These are phyloP conservation scores for Taphrina deformans DNA, from an alignment of 1,139 yeast species.

Conservation along the genomic window DNA sequence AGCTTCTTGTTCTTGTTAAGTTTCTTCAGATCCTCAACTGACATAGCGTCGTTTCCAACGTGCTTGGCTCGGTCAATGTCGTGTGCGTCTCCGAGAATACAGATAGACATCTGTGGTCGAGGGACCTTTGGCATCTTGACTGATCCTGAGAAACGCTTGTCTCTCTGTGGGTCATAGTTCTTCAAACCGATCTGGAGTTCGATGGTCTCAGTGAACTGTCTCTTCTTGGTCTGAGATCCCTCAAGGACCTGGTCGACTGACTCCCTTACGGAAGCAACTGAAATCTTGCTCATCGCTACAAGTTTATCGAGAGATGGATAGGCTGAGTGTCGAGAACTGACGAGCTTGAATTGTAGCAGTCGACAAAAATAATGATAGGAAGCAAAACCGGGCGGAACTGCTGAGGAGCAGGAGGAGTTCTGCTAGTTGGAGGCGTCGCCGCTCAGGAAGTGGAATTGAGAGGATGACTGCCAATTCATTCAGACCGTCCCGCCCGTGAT, in stretches of 20 bases:
- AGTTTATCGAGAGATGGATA: not conserved
- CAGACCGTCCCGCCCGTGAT: not conserved
- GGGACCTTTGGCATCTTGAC: slow-evolving; percentile 98
- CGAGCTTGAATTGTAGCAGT: not conserved
- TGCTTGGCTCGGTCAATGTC: slow-evolving; percentile 99
- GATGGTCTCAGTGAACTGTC: slow-evolving; percentile 99
- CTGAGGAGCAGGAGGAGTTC: slow-evolving; percentile 9
- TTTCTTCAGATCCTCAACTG: slow-evolving; percentile 99
- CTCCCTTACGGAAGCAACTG: slow-evolving; percentile 66
- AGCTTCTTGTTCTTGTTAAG: slow-evolving; percentile 99
- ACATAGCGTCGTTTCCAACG: slow-evolving; percentile 99
- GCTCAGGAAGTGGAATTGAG: not conserved
- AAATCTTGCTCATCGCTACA: slow-evolving; percentile 9
- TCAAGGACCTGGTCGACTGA: slow-evolving; percentile 90
- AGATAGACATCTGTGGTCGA: slow-evolving; percentile 99
- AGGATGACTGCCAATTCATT: not conserved
- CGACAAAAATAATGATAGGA: not conserved
- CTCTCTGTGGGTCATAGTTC: slow-evolving; percentile 99
- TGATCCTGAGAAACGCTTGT: slow-evolving; percentile 99
- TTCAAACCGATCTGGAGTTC: slow-evolving; percentile 99
- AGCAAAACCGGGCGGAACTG: slow-evolving; percentile 6
- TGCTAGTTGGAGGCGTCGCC: slow-evolving; percentile 3
- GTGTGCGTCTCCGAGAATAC: slow-evolving; percentile 99
- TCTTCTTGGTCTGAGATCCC: slow-evolving; percentile 96
- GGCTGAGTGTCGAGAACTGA: not conserved